Percentiles rank a stretch among this genome's conserved stretches.
These are phyloP conservation scores for Apiospora marii DNA, from an alignment of 2,329 filamentous ascomycete genomes.

Conservation along the genomic window DNA sequence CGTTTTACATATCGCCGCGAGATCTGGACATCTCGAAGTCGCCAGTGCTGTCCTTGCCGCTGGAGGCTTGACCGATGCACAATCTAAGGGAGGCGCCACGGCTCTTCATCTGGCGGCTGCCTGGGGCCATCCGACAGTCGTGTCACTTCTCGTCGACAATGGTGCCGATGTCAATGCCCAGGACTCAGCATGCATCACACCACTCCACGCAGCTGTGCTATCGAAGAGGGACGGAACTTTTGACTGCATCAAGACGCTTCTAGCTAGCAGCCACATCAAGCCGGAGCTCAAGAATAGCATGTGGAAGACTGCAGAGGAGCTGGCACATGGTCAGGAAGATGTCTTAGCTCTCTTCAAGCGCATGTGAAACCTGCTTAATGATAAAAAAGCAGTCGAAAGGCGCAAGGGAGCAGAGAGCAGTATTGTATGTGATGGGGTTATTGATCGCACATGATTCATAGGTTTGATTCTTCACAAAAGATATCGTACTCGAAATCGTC, in stretches of 20 bases:
- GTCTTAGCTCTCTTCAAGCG: background rate
- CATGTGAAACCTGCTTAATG: background rate
- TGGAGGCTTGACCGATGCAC: background rate
- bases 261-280: background rate
- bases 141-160: background rate
- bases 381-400: background rate
- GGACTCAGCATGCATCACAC: background rate
- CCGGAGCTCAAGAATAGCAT: background rate
- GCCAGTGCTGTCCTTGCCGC: background rate
- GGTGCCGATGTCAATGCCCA: background rate
- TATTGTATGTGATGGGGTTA: background rate
- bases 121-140: background rate
- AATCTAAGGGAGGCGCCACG: background rate
- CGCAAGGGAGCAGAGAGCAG: background rate
- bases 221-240: background rate
- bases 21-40: background rate
- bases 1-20: background rate
- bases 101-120: background rate
- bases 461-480: too few relatives aligned
- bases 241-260: background rate
- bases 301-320: background rate
- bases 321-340: background rate
- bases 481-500: too few relatives aligned
- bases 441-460: too few relatives aligned
- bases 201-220: conserved; percentile 17